phyloP scores from a whole-genome alignment of 495 filamentous ascomycete genomes.

The Hypoxylon rickii region DNA sequence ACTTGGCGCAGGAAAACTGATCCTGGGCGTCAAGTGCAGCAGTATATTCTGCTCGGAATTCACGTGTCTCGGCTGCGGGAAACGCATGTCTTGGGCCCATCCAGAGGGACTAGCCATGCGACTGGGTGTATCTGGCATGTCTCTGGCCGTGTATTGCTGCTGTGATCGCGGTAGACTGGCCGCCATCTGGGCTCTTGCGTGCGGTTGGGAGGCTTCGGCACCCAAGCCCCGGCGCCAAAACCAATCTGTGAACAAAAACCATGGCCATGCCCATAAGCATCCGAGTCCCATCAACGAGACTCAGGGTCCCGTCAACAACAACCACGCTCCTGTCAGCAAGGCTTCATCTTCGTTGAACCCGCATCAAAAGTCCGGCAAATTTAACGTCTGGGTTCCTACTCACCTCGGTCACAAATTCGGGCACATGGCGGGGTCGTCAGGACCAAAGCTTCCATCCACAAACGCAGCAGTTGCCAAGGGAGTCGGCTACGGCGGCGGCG shows the following conservation, averaged over 20 bases:
- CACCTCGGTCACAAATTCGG: no score
- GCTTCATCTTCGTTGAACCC: no score
- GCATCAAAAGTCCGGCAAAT: no score
- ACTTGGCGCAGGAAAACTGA: conserved; percentile 3
- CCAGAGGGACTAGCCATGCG: background rate
- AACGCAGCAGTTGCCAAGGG: no score
- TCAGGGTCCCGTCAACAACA: no score
- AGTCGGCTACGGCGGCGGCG: conserved; percentile 26
- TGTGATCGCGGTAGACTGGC: conserved; percentile 39
- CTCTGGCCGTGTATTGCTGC: conserved; percentile 36
- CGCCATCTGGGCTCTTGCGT: conserved; percentile 41
- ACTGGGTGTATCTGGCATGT: background rate
- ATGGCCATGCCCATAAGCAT: no score
- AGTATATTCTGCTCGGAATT: background rate
- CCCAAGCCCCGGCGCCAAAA: conserved; percentile 7
- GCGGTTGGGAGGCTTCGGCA: conserved; percentile 27
- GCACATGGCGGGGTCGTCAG: no score
- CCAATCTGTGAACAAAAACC: no score
- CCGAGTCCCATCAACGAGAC: no score
- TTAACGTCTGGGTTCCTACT: no score
- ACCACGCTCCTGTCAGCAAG: no score
- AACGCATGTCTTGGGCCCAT: background rate
- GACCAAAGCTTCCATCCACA: no score
- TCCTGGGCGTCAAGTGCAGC: conserved; percentile 15
- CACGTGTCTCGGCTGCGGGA: conserved; percentile 22